Percentiles rank a stretch among this genome's conserved stretches.
Evolutionary conservation across 345 rosid species (phyloP).

Genomic region (Arabis alpina): DNA sequence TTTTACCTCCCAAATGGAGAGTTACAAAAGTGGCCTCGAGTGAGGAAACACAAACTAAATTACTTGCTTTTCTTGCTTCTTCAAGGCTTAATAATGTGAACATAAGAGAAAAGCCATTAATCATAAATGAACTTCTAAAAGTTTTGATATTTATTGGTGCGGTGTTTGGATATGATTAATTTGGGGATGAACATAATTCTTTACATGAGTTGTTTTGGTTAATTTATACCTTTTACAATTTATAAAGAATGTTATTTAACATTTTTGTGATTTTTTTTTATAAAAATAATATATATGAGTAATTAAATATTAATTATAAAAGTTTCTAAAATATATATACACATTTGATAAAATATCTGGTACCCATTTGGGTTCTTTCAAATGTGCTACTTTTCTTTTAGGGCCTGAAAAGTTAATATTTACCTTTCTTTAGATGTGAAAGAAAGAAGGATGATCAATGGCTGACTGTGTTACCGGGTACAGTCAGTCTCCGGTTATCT

Average conservation of each 20-base stretch:
- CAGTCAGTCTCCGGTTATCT: conserved; percentile 33
- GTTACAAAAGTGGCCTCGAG: conserved; percentile 42
- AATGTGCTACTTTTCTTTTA: not conserved
- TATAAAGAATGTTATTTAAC: no score
- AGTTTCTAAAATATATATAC: no score
- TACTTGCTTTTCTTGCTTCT: conserved; percentile 13
- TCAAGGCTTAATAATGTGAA: conserved; percentile 25
- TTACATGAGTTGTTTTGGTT: no score
- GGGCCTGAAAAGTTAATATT: not conserved
- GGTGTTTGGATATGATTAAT: no score
- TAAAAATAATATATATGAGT: no score
- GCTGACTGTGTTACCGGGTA: conserved; percentile 41
- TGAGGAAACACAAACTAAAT: conserved; percentile 35
- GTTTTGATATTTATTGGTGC: no score
- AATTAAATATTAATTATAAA: no score
- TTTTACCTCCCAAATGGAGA: conserved; percentile 33
- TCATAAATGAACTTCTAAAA: conserved; percentile 9
- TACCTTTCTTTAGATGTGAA: not conserved
- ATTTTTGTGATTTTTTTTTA: no score
- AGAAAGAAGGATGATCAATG: not conserved
- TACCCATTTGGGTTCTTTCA: conserved; percentile 10
- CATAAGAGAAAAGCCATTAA: not conserved
- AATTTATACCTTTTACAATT: no score
- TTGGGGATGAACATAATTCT: no score
- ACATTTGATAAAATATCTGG: not conserved